These are phyloP conservation scores for Leccinum arenicola DNA, from an alignment of 768 basidiomycete genomes.

Conservation along the genomic window DNA sequence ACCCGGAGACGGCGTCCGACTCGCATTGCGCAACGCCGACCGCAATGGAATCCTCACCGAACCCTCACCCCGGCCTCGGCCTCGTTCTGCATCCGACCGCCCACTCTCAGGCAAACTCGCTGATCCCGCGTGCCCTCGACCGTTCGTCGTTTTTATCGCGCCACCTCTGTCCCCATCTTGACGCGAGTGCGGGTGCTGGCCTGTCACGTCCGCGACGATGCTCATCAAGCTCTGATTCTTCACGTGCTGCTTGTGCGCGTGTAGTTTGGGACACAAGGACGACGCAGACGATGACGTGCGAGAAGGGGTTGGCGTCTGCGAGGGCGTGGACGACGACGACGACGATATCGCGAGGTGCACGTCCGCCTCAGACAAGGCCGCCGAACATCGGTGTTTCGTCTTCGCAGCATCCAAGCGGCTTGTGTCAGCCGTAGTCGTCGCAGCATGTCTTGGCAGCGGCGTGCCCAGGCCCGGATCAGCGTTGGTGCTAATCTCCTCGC, in stretches of 20 bases:
- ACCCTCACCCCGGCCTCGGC: constrained; percentile 9
- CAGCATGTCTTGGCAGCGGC: constrained; percentile 1
- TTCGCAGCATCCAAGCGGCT: background rate
- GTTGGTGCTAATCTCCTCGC: background rate
- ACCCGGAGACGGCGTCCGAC: constrained; percentile 48
- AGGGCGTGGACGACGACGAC: background rate
- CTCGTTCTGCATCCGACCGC: background rate
- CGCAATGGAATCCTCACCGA: constrained; percentile 51
- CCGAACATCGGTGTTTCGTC: constrained; percentile 13
- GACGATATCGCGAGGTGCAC: background rate
- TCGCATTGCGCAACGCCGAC: constrained; percentile 59
- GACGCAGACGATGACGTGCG: background rate
- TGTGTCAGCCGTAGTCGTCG: background rate
- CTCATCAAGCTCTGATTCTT: constrained; percentile 53
- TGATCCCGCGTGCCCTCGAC: background rate
- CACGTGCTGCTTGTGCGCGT: background rate
- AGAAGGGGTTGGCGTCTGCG: background rate
- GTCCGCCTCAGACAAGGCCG: constrained; percentile 12
- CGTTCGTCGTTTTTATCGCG: too few species aligned
- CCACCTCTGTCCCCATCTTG: constrained; percentile 18
- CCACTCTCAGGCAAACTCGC: background rate
- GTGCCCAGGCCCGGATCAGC: background rate
- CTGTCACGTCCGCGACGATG: constrained; percentile 62
- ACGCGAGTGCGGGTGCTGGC: constrained; percentile 27
- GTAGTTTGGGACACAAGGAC: constrained; percentile 6